Percentiles rank a stretch among this genome's conserved stretches.
Conservation (phyloP, 2,329 filamentous ascomycete species). For the Fusarium xyrophilum region DNA sequence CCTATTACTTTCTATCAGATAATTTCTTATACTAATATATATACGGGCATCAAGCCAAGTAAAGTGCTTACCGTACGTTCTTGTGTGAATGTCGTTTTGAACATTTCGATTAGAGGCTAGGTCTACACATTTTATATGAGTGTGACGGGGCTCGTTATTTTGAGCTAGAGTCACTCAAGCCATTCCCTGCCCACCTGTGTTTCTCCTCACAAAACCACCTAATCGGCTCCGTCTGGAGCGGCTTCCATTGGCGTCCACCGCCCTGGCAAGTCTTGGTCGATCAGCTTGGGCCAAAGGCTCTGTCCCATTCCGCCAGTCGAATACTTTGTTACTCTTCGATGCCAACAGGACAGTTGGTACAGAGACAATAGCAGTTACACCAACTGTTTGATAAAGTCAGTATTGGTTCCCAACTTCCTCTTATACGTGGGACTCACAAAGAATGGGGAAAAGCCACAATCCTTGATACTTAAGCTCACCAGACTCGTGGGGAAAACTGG, state of each 20-base stretch:
- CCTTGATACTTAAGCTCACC: accelerated
- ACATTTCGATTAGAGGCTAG: too few species aligned
- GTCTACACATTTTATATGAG: too few species aligned
- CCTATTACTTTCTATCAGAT: slow-evolving; percentile 11
- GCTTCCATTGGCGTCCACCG: accelerated
- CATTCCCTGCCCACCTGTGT: accelerated
- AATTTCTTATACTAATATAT: slow-evolving; percentile 19
- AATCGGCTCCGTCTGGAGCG: accelerated
- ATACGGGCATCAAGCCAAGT: neutral
- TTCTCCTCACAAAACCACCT: accelerated
- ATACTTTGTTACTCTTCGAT: neutral
- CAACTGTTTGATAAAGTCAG: neutral
- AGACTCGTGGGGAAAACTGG: neutral
- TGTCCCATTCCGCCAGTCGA: accelerated
- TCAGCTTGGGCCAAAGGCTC: too few species aligned
- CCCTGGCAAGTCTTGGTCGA: accelerated
- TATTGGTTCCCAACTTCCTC: neutral
- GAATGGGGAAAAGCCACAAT: neutral
- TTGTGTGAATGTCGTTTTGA: too few species aligned
- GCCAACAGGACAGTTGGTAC: neutral
- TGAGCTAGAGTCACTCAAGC: too few species aligned
- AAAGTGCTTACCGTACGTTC: too few species aligned
- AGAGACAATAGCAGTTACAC: accelerated
- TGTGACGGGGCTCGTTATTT: too few species aligned
- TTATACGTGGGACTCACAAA: accelerated